phyloP scores from a whole-genome alignment of 148 eudicot species.

The Nyssa sinensis region DNA sequence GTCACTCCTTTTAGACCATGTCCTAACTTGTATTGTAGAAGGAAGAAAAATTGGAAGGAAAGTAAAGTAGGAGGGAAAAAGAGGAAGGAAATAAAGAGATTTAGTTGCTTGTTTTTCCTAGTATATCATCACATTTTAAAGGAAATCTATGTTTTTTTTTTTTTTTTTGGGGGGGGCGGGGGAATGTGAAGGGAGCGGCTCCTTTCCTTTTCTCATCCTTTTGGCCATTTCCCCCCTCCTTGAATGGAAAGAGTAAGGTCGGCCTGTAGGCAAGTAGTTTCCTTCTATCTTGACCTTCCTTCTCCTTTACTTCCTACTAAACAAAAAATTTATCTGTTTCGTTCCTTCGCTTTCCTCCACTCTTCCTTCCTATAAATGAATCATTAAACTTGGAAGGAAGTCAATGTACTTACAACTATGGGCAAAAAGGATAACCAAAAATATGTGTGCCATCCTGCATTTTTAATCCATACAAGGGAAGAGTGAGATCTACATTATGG shows the following conservation, averaged over 20 bases:
- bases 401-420: slow-evolving; percentile 54
- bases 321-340: neutral
- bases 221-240: neutral
- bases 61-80: neutral
- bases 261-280: no score
- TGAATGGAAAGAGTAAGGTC: no score
- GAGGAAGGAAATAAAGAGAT: no score
- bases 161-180: no score
- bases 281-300: no score
- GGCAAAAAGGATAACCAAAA: slow-evolving; percentile 93
- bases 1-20: neutral
- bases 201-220: neutral
- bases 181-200: neutral
- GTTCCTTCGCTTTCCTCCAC: neutral
- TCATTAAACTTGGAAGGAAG: neutral
- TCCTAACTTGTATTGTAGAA: neutral
- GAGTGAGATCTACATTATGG: neutral
- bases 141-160: no score
- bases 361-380: neutral
- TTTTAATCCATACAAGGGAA: neutral
- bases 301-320: no score
- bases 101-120: no score
- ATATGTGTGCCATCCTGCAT: slow-evolving; percentile 88
- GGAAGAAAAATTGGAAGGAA: neutral
- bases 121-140: no score